Evolutionary conservation across 805 yeast species (phyloP).

Genomic region (Pichia exigua): DNA sequence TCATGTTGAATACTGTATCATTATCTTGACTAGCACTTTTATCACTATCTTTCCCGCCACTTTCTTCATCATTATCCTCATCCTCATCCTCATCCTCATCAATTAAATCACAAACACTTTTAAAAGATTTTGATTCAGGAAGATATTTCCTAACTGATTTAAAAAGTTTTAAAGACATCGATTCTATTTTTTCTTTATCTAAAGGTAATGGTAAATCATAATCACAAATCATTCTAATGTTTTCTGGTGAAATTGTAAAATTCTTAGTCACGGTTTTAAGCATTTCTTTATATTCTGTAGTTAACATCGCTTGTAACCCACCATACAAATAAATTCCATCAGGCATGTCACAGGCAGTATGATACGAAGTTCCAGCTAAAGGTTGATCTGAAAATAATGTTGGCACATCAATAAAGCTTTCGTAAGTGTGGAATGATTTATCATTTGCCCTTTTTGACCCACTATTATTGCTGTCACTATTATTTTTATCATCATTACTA

Average conservation of each 20-base stretch:
- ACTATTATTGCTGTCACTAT: too few relatives aligned
- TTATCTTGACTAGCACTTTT: background rate
- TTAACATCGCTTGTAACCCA: conserved; percentile 29
- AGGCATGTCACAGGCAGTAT: conserved; percentile 33
- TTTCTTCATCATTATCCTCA: background rate
- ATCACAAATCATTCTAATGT: conserved; percentile 24
- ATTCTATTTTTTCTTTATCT: conserved; percentile 31
- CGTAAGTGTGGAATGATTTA: conserved; percentile 10
- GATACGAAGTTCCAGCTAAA: conserved; percentile 38
- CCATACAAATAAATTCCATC: conserved; percentile 37
- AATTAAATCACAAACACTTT: conserved; percentile 15
- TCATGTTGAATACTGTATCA: background rate
- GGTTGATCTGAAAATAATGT: conserved; percentile 31
- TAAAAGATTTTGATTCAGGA: conserved; percentile 32
- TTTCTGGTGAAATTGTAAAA: conserved; percentile 27
- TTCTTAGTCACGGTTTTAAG: conserved; percentile 24
- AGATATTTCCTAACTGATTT: conserved; percentile 31
- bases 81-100: background rate
- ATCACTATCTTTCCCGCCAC: background rate
- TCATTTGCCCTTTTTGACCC: background rate
- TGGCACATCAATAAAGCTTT: conserved; percentile 26
- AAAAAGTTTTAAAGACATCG: conserved; percentile 36
- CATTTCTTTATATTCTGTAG: conserved; percentile 19
- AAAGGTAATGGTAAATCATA: conserved; percentile 41
- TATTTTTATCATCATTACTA: too few relatives aligned